Percentiles rank a stretch among this genome's conserved stretches.
phyloP scores from a whole-genome alignment of 306 rosid species.

The Arachis hypogaea region DNA sequence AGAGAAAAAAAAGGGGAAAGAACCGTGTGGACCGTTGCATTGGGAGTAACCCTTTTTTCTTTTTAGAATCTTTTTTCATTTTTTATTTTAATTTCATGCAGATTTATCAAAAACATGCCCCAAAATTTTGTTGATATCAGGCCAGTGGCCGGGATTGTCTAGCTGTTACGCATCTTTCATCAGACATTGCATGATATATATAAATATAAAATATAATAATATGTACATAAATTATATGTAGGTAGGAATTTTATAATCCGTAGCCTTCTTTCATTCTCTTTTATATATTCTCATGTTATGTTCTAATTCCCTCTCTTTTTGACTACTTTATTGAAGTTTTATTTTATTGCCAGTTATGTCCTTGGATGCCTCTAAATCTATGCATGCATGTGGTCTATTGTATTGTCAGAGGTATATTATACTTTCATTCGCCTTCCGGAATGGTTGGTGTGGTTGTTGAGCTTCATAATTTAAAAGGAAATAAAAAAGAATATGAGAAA shows the following conservation, averaged over 20 bases:
- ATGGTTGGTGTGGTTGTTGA: constrained; percentile 24
- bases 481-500: neutral
- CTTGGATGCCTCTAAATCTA: constrained; percentile 33
- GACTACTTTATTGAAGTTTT: neutral
- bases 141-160: constrained; percentile 63
- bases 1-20: neutral
- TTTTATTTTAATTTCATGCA: constrained; percentile 15
- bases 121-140: constrained; percentile 66
- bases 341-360: constrained; percentile 3
- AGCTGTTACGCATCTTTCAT: constrained; percentile 60
- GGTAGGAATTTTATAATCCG: constrained; percentile 44
- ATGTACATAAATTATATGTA: constrained; percentile 59
- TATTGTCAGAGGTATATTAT: constrained; percentile 25
- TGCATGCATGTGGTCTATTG: neutral
- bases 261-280: neutral
- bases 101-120: constrained; percentile 46
- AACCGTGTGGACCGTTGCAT: constrained; percentile 57
- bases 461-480: neutral
- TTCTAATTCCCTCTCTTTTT: constrained; percentile 31
- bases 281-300: constrained; percentile 7
- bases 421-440: constrained; percentile 23
- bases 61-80: constrained; percentile 40
- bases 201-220: neutral
- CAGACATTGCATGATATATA: constrained; percentile 44
- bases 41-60: constrained; percentile 44